phyloP scores from a whole-genome alignment of 2,329 filamentous ascomycete species.

The Penicillium olsonii region DNA sequence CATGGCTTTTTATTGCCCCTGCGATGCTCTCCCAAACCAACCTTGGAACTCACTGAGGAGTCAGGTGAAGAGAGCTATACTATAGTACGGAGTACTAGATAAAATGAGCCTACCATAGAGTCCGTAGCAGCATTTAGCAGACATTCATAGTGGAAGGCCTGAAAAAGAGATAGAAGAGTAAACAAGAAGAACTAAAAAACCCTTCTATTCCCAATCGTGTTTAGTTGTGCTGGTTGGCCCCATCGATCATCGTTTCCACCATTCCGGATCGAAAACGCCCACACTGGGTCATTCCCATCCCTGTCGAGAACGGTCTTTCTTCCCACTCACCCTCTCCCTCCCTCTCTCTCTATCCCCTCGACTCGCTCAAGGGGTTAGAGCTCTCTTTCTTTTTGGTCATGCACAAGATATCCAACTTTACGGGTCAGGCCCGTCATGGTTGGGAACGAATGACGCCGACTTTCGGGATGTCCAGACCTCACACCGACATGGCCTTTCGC shows the following conservation, averaged over 20 bases:
- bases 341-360: constrained; percentile 36
- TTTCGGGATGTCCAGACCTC: constrained; percentile 64
- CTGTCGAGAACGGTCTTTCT: constrained; percentile 33
- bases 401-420: constrained; percentile 71
- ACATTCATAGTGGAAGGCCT: no score
- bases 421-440: constrained; percentile 65
- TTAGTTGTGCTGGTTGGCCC: constrained; percentile 21
- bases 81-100: no score
- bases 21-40: no score
- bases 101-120: no score
- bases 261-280: constrained; percentile 29
- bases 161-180: no score
- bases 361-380: constrained; percentile 39
- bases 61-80: no score
- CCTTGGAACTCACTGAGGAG: no score
- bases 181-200: background rate
- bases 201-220: constrained; percentile 8
- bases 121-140: no score
- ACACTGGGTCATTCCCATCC: constrained; percentile 35
- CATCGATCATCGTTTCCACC: constrained; percentile 33
- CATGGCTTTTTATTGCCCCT: no score
- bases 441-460: constrained; percentile 68
- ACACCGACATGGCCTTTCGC: constrained; percentile 60
- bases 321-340: constrained; percentile 14
- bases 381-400: constrained; percentile 42